Conservation (phyloP, 441 rosid genomes). For the Eugenia klotzschiana region DNA sequence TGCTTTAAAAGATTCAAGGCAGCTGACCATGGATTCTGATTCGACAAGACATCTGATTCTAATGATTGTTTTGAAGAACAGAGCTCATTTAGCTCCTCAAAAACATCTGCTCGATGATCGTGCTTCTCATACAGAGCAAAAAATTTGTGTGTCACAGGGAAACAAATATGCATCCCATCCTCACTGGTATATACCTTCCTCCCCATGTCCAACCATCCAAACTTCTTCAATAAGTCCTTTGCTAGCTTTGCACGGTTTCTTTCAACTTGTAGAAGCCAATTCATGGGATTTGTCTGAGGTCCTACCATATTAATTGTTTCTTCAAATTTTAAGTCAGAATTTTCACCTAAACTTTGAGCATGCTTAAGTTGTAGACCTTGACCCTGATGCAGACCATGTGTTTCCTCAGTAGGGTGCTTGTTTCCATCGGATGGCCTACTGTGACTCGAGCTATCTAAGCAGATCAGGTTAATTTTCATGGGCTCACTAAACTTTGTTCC, state of each 20-base stretch:
- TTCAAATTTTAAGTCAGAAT: slow-evolving; percentile 3
- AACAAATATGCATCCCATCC: slow-evolving; percentile 49
- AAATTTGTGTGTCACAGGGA: slow-evolving; percentile 68
- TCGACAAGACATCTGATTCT: slow-evolving; percentile 16
- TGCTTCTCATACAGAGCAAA: slow-evolving; percentile 22
- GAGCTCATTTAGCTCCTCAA: slow-evolving; percentile 16
- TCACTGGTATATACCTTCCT: slow-evolving; percentile 47
- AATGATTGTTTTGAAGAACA: slow-evolving; percentile 8
- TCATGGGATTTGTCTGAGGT: slow-evolving; percentile 10
- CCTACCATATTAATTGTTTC: slow-evolving; percentile 3
- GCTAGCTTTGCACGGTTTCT: slow-evolving; percentile 58
- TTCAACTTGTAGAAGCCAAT: slow-evolving; percentile 43
- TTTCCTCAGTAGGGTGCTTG: slow-evolving; percentile 11
- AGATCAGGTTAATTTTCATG: slow-evolving; percentile 48
- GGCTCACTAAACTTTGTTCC: slow-evolving; percentile 89
- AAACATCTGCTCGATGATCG: slow-evolving; percentile 9
- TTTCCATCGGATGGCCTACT: neutral
- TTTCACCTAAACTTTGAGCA: slow-evolving; percentile 9
- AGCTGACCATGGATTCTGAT: slow-evolving; percentile 29
- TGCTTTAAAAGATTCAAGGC: slow-evolving; percentile 52
- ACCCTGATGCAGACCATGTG: slow-evolving; percentile 8
- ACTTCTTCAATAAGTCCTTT: slow-evolving; percentile 73
- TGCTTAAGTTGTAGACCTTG: slow-evolving; percentile 6
- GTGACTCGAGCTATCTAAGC: slow-evolving; percentile 16
- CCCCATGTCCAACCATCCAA: slow-evolving; percentile 77